Base-by-base conservation (phyloP, 106 monocot species). In the Hemerocallis citrina region DNA sequence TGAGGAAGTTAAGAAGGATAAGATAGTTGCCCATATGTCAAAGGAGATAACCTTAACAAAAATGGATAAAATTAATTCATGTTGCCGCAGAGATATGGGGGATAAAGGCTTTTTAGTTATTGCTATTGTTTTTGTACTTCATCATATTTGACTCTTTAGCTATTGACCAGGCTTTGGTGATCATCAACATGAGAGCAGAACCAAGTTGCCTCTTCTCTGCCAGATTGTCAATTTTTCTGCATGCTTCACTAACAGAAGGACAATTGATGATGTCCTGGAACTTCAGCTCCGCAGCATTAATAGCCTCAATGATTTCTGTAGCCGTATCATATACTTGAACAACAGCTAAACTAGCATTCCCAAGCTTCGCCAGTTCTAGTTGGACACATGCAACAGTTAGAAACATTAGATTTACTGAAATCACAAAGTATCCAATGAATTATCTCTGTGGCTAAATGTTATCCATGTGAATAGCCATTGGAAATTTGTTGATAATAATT, bases 141-240 rank as follows among this genome's bases (percentile, higher is more conserved):
- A 70, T 68, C 69, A 89, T 71, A 67, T 71, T 81, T 62, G 78
- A 71, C 41, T 85, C 89, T 68, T 89, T 89, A 55, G 81, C 75
- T 57, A 74, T 65, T 32, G 89, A 84, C 77, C 78, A 89, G 50
- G 89, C 89, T 75, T 85, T 89, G 23, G 80, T 81, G 31, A 77
- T 67, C 80, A 84, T 81, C 55, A 81, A 65, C 77, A 84, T 77
- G 64, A 89, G 31, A 45, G 84, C 68, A 63, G 81, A 85, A 62
- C 81, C 81, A 45, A 89, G 77, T 69, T 89, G 65, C 19, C 78
- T 84, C 42, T 81, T 89, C 80, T 78, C 72, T 13, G 89, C 84
- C 27, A 89, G 67, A 70, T 55, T 55, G 52, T 89, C 89, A 15
- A 89, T 89, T 69, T 85, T 89, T 81, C 57, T 81, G 61, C 84